Percentiles rank a stretch among this genome's conserved stretches.
These are phyloP conservation scores for Fusarium azukiicola DNA, from an alignment of 2,329 filamentous ascomycete genomes.

Conservation along the genomic window DNA sequence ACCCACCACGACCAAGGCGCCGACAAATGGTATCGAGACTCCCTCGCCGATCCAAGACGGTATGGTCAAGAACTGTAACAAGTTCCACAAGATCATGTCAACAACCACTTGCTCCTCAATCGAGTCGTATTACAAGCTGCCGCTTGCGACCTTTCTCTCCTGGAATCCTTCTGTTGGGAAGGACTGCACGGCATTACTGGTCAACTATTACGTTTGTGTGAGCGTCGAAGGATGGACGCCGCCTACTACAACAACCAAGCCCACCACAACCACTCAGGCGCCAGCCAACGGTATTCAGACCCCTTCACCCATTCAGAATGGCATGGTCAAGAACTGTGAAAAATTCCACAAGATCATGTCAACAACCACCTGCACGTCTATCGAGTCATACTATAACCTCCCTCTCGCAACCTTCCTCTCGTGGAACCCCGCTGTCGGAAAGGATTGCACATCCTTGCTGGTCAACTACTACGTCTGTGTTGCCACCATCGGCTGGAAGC, in stretches of 20 bases:
- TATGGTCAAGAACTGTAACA: slow-evolving; percentile 26
- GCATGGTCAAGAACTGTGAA: slow-evolving; percentile 47
- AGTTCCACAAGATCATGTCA: slow-evolving; percentile 24
- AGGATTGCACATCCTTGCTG: slow-evolving; percentile 28
- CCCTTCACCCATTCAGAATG: slow-evolving; percentile 39
- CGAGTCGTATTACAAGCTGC: too few species aligned
- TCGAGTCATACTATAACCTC: background rate
- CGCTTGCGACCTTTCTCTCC: too few species aligned
- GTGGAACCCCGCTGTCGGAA: slow-evolving; percentile 46
- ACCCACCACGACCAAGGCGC: too few species aligned
- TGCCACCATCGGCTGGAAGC: too few species aligned
- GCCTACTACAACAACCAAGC: too few species aligned
- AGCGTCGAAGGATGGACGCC: background rate
- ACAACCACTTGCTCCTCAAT: background rate
- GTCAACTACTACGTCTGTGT: slow-evolving; percentile 24
- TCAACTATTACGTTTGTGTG: too few species aligned
- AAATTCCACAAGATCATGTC: slow-evolving; percentile 39
- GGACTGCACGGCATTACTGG: too few species aligned
- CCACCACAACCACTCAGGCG: background rate
- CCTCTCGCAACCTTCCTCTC: slow-evolving; percentile 34
- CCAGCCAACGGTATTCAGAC: slow-evolving; percentile 27
- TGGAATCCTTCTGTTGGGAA: too few species aligned
- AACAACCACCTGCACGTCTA: slow-evolving; percentile 38
- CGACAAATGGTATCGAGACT: background rate
- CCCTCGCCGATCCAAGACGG: slow-evolving; percentile 14